Conservation (phyloP, 2,329 filamentous ascomycete species). For the Aphanoascus verrucosus region DNA sequence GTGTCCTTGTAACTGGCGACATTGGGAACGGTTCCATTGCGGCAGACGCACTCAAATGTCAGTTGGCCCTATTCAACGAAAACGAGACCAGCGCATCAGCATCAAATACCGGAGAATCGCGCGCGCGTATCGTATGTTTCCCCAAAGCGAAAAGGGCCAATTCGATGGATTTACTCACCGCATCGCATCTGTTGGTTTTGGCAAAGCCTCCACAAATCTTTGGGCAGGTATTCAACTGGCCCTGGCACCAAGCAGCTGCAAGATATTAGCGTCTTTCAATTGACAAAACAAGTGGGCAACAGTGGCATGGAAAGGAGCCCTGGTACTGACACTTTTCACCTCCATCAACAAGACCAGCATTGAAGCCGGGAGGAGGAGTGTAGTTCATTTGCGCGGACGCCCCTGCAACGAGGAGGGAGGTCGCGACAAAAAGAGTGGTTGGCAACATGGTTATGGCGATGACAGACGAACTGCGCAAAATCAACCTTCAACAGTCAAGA, state of each 20-base stretch:
- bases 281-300: not conserved
- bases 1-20: constrained; percentile 47
- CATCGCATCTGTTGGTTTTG: constrained; percentile 45
- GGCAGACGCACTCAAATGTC: constrained; percentile 48
- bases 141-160: not conserved
- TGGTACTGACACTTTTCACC: constrained; percentile 24
- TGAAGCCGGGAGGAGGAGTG: constrained; percentile 33
- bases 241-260: constrained; percentile 47
- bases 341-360: constrained; percentile 31
- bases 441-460: constrained; percentile 28
- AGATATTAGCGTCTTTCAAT: not conserved
- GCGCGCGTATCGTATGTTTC: not conserved
- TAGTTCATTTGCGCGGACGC: constrained; percentile 33
- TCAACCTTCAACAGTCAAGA: too few species aligned
- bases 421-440: constrained; percentile 36
- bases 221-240: constrained; percentile 50
- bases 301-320: not conserved
- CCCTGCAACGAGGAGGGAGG: constrained; percentile 38
- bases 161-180: constrained; percentile 37
- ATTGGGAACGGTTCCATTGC: constrained; percentile 45
- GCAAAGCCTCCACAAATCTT: constrained; percentile 46
- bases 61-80: constrained; percentile 37
- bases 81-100: not conserved
- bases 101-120: not conserved
- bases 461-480: not conserved